Conservation (phyloP, 1,139 yeast species). For the Geotrichum carabidarum region DNA sequence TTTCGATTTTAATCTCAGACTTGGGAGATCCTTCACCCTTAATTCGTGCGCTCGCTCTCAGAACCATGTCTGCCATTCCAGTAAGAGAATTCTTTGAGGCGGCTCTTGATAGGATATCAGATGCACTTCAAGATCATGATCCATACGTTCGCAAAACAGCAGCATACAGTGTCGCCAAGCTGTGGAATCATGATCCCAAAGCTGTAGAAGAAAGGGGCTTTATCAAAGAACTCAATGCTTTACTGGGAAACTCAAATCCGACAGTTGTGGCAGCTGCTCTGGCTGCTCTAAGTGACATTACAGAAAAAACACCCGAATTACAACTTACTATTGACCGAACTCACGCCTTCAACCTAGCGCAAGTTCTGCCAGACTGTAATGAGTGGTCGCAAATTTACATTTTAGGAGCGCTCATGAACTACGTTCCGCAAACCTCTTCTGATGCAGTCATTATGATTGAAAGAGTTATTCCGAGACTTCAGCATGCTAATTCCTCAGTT, state of each 20-base stretch:
- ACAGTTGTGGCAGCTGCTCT: slow-evolving; percentile 69
- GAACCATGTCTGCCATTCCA: slow-evolving; percentile 59
- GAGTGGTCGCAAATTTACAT: slow-evolving; percentile 80
- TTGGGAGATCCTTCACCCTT: slow-evolving; percentile 42
- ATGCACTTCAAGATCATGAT: slow-evolving; percentile 48
- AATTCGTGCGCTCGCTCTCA: slow-evolving; percentile 53
- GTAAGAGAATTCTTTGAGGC: slow-evolving; percentile 49
- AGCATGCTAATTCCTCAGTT: slow-evolving; percentile 77
- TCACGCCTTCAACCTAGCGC: slow-evolving; percentile 53
- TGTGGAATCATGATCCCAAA: slow-evolving; percentile 54
- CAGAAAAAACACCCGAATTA: slow-evolving; percentile 51
- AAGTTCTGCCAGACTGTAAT: slow-evolving; percentile 50
- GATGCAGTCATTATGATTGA: slow-evolving; percentile 69
- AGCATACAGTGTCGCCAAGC: slow-evolving; percentile 62
- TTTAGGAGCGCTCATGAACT: slow-evolving; percentile 62
- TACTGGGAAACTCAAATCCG: slow-evolving; percentile 52
- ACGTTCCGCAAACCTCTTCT: slow-evolving; percentile 60
- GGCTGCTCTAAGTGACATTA: slow-evolving; percentile 61
- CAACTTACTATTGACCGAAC: slow-evolving; percentile 52
- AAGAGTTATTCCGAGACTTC: slow-evolving; percentile 64
- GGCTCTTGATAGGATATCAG: slow-evolving; percentile 39
- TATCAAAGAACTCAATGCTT: slow-evolving; percentile 52
- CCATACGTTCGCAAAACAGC: slow-evolving; percentile 65
- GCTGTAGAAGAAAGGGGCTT: slow-evolving; percentile 47
- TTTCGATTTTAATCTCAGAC: slow-evolving; percentile 56